A percentile compares a stretch with the other conserved stretches of the same genome.
phyloP scores from a whole-genome alignment of 495 filamentous ascomycete genomes.

The Aspergillus ellipticus region DNA sequence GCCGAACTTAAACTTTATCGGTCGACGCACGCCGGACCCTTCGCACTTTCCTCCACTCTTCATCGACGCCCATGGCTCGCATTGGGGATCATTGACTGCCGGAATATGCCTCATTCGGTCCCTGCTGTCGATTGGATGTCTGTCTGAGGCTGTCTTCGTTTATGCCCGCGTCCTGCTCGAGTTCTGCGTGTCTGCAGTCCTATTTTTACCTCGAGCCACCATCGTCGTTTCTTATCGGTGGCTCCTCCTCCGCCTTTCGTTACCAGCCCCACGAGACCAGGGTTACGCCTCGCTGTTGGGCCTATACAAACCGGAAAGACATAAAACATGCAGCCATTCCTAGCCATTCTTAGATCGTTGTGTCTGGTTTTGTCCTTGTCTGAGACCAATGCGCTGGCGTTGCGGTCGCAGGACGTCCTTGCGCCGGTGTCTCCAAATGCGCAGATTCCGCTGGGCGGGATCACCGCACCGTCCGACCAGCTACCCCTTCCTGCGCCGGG shows the following conservation, averaged over 20 bases:
- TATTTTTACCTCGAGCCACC: not conserved
- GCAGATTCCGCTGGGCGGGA: constrained; percentile 13
- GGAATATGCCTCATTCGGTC: constrained; percentile 8
- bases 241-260: not conserved
- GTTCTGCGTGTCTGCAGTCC: not conserved
- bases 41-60: not conserved
- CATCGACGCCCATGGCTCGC: not conserved
- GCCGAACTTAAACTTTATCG: not conserved
- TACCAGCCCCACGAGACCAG: not conserved
- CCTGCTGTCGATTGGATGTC: constrained; percentile 10
- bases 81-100: not conserved
- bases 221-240: not conserved
- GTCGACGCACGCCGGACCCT: not conserved
- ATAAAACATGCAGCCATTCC: constrained; percentile 10
- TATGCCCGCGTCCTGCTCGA: not conserved
- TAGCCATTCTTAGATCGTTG: constrained; percentile 19
- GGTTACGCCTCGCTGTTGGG: not conserved
- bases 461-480: constrained; percentile 6
- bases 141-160: not conserved
- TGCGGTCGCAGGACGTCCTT: constrained; percentile 26
- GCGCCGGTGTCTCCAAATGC: constrained; percentile 9
- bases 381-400: constrained; percentile 29
- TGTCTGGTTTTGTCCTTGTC: constrained; percentile 19
- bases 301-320: not conserved
- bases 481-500: constrained; percentile 6